phyloP scores from a whole-genome alignment of 169 alveolate species.

The Theileria annulata region DNA sequence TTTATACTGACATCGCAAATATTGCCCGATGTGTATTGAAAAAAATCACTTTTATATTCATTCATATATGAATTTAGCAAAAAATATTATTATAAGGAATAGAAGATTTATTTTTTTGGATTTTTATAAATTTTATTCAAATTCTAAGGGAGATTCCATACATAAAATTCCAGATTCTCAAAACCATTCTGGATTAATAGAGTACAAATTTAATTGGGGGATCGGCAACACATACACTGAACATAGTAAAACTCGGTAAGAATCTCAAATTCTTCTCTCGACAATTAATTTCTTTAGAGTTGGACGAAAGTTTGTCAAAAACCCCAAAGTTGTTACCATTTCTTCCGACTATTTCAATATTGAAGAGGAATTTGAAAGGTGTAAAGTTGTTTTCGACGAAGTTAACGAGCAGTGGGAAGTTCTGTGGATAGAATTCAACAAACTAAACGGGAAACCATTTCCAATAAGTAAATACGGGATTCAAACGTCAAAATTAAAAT shows the following conservation, averaged over 20 bases:
- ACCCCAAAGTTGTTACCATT: conserved; percentile 67
- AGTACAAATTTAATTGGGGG: conserved; percentile 78
- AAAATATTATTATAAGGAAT: too few species aligned
- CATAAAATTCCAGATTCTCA: background rate
- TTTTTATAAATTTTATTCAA: background rate
- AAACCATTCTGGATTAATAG: conserved; percentile 28
- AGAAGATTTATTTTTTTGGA: background rate
- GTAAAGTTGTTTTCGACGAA: conserved; percentile 68
- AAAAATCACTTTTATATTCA: background rate
- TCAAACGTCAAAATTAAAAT: conserved; percentile 70
- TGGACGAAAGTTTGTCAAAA: conserved; percentile 68
- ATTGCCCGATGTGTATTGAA: background rate
- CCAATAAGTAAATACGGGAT: conserved; percentile 77
- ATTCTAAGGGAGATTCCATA: background rate
- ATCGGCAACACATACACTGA: conserved; percentile 74
- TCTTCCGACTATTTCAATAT: conserved; percentile 66
- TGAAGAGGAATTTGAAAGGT: conserved; percentile 48
- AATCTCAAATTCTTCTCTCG: background rate
- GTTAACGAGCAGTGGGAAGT: conserved; percentile 82
- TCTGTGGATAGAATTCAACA: conserved; percentile 75
- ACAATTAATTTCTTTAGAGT: conserved; percentile 30
- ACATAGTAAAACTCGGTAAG: conserved; percentile 73
- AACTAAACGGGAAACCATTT: conserved; percentile 77
- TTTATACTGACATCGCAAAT: background rate
- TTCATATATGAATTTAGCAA: background rate